Percentiles rank a stretch among this genome's conserved stretches.
Conservation (phyloP, 768 basidiomycete species). For the Mycena sanguinolenta region DNA sequence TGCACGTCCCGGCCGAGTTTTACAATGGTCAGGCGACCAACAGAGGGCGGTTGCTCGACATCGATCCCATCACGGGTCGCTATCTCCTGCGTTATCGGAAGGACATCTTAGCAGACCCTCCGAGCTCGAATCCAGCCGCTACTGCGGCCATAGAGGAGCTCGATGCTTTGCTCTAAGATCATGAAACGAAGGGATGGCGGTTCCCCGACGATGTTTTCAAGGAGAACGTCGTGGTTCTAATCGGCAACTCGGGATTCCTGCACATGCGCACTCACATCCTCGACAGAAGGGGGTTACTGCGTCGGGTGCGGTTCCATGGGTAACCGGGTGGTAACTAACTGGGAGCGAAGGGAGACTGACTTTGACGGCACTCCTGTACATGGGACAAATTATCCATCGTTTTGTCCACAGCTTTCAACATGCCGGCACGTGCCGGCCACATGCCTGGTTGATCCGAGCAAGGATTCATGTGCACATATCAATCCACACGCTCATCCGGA, state of each 20-base stretch:
- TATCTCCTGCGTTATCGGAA: slow-evolving; percentile 16
- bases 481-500: too few relatives aligned
- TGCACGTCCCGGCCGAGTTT: slow-evolving; percentile 20
- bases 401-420: too few relatives aligned
- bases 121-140: slow-evolving; percentile 13
- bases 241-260: slow-evolving; percentile 18
- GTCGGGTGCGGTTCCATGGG: slow-evolving; percentile 10
- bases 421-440: too few relatives aligned
- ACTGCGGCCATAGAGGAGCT: slow-evolving; percentile 17
- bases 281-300: slow-evolving; percentile 15
- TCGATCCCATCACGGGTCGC: neutral
- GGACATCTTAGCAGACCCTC: slow-evolving; percentile 8
- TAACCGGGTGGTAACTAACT: too few relatives aligned
- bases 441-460: too few relatives aligned
- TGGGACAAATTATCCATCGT: too few relatives aligned
- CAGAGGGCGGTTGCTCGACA: slow-evolving; percentile 6
- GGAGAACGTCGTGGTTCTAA: slow-evolving; percentile 11
- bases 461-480: too few relatives aligned
- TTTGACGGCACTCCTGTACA: too few relatives aligned
- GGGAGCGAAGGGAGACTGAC: too few relatives aligned
- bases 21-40: slow-evolving; percentile 7
- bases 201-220: slow-evolving; percentile 13
- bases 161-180: neutral
- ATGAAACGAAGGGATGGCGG: slow-evolving; percentile 10
- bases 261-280: slow-evolving; percentile 17